These are phyloP conservation scores for Mucor racemosus DNA, from an alignment of 371 early-diverging fungal species.

Conservation along the genomic window DNA sequence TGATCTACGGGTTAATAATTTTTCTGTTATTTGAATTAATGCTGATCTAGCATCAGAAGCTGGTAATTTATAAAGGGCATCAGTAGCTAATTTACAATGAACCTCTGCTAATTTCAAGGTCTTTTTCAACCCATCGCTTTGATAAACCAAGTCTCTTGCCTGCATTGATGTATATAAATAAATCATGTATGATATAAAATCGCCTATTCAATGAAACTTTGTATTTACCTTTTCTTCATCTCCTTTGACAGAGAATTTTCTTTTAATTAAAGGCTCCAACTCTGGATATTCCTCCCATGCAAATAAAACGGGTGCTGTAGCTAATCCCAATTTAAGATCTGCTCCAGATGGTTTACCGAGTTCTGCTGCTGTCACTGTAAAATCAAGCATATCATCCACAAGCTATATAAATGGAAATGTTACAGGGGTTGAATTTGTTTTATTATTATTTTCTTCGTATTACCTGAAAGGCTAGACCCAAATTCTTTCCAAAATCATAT, in stretches of 20 bases:
- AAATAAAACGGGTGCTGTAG: constrained; percentile 92
- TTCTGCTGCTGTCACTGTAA: constrained; percentile 76
- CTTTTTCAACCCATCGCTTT: constrained; percentile 70
- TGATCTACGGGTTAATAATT: constrained; percentile 47
- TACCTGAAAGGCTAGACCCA: constrained; percentile 95
- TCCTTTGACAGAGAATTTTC: constrained; percentile 74
- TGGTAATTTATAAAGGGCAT: constrained; percentile 64
- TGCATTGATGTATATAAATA: constrained; percentile 24
- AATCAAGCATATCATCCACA: constrained; percentile 93
- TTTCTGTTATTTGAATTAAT: constrained; percentile 65
- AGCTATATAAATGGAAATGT: constrained; percentile 52
- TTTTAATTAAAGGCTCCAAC: constrained; percentile 82
- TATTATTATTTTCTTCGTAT: not conserved
- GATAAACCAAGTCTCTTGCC: constrained; percentile 73
- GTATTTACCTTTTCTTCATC: constrained; percentile 14
- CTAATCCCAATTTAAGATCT: constrained; percentile 14
- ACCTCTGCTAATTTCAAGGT: constrained; percentile 62
- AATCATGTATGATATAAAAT: not conserved
- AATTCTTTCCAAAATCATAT: constrained; percentile 83
- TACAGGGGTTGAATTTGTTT: constrained; percentile 7
- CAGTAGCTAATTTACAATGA: constrained; percentile 65
- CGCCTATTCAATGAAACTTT: not conserved
- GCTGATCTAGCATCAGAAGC: constrained; percentile 73
- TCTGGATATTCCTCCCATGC: constrained; percentile 91
- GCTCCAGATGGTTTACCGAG: constrained; percentile 70